A percentile compares a stretch with the other conserved stretches of the same genome.
Evolutionary conservation across 2,329 filamentous ascomycete species (phyloP).

Genomic region (Teratosphaeria epicoccoides): DNA sequence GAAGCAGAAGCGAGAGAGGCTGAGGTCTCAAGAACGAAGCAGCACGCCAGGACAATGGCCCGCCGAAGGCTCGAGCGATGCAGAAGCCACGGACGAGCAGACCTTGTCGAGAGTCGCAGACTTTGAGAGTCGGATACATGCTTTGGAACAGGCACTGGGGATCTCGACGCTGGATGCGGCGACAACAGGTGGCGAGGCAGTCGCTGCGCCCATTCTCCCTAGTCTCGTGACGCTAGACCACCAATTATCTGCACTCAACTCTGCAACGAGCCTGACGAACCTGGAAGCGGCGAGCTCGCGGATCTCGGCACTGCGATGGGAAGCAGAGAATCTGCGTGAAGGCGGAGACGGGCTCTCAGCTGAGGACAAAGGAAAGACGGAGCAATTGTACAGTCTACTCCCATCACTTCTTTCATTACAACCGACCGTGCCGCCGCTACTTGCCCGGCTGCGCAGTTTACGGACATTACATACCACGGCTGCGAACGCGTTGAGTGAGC

Average conservation of each 20-base stretch:
- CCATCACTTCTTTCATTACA: slow-evolving; percentile 79
- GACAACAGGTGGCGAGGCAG: slow-evolving; percentile 44
- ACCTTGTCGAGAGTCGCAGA: slow-evolving; percentile 71
- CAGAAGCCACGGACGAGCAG: slow-evolving; percentile 34
- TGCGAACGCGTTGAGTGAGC: slow-evolving; percentile 64
- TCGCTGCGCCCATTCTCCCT: slow-evolving; percentile 62
- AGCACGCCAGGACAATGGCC: background rate
- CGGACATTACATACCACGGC: slow-evolving; percentile 79
- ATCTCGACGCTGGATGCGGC: slow-evolving; percentile 55
- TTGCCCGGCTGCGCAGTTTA: slow-evolving; percentile 77
- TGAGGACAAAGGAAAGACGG: slow-evolving; percentile 77
- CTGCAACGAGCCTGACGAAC: slow-evolving; percentile 59
- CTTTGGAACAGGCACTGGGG: slow-evolving; percentile 73
- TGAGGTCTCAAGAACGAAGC: background rate
- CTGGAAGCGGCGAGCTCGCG: slow-evolving; percentile 46
- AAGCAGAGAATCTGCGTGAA: slow-evolving; percentile 62
- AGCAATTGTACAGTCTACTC: slow-evolving; percentile 78
- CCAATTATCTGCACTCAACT: slow-evolving; percentile 61
- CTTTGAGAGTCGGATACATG: slow-evolving; percentile 70
- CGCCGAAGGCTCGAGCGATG: background rate
- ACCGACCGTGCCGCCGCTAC: slow-evolving; percentile 71
- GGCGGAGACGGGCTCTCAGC: slow-evolving; percentile 30
- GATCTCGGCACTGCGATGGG: slow-evolving; percentile 34
- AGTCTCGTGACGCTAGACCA: slow-evolving; percentile 71
- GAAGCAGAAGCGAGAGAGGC: slow-evolving; percentile 1